Conservation (phyloP, 2,329 filamentous ascomycete genomes). For the Alternaria brassicicola region DNA sequence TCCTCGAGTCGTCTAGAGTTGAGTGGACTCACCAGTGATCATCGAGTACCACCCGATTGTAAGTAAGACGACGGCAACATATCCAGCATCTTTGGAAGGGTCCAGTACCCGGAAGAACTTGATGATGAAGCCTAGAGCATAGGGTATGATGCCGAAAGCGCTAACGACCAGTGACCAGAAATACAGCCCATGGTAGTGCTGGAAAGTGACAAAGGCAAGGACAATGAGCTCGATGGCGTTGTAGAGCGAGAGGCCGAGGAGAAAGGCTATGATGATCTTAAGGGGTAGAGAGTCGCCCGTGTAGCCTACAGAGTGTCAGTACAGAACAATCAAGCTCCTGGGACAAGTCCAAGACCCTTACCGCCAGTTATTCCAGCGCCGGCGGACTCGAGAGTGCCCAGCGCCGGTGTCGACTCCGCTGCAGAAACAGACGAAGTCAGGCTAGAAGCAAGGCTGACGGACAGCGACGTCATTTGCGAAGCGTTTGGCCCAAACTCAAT, state of each 20-base stretch:
- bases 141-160: slow-evolving; percentile 54
- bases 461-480: slow-evolving; percentile 23
- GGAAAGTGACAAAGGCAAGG: slow-evolving; percentile 56
- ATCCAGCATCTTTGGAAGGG: slow-evolving; percentile 29
- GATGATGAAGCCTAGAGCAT: slow-evolving; percentile 56
- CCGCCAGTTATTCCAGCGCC: slow-evolving; percentile 44
- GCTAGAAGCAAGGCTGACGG: slow-evolving; percentile 17
- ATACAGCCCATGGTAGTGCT: slow-evolving; percentile 55
- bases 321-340: not conserved
- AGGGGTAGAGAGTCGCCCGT: slow-evolving; percentile 39
- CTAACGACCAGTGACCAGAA: slow-evolving; percentile 57
- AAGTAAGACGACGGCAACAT: slow-evolving; percentile 53
- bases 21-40: slow-evolving; percentile 54
- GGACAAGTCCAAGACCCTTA: slow-evolving; percentile 2
- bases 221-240: slow-evolving; percentile 55
- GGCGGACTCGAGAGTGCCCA: slow-evolving; percentile 35
- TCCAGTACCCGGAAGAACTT: slow-evolving; percentile 49
- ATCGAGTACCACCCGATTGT: slow-evolving; percentile 64
- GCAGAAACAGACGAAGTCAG: slow-evolving; percentile 16
- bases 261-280: slow-evolving; percentile 46
- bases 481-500: slow-evolving; percentile 1
- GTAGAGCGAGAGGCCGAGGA: slow-evolving; percentile 46
- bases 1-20: not conserved
- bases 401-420: slow-evolving; percentile 31
- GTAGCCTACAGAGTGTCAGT: slow-evolving; percentile 29